Percentiles rank a stretch among this genome's conserved stretches.
phyloP scores from a whole-genome alignment of 164 flowering plant species.

The Paratinospora sagittata region DNA sequence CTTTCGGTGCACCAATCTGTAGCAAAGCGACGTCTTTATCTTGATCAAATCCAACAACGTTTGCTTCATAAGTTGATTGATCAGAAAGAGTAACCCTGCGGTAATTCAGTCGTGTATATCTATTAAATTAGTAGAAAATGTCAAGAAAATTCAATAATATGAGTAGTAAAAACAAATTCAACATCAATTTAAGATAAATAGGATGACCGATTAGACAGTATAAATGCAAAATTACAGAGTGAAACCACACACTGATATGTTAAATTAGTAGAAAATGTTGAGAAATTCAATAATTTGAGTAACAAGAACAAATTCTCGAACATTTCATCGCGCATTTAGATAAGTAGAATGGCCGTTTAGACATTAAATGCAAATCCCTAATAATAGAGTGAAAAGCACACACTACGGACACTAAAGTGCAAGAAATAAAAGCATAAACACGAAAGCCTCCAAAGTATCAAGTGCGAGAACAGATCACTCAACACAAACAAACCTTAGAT shows the following conservation, averaged over 20 bases:
- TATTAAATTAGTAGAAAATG: background rate
- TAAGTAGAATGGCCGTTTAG: background rate
- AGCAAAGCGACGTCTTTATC: constrained; percentile 97
- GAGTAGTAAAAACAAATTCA: too few relatives aligned
- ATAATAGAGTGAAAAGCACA: background rate
- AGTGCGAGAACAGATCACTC: background rate
- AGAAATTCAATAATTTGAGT: background rate
- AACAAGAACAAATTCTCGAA: background rate
- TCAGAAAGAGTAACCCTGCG: constrained; percentile 96
- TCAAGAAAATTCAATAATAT: too few relatives aligned
- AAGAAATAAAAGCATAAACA: too few relatives aligned
- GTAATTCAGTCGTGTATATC: background rate
- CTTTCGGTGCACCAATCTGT: constrained; percentile 77
- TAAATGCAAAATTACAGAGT: too few relatives aligned
- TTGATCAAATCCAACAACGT: constrained; percentile 93
- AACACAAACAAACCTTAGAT: constrained; percentile 65
- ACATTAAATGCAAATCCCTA: background rate
- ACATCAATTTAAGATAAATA: too few relatives aligned
- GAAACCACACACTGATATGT: too few relatives aligned
- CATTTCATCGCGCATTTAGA: background rate
- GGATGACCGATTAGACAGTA: too few relatives aligned
- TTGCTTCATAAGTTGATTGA: constrained; percentile 86
- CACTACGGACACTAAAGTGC: too few relatives aligned
- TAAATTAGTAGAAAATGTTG: too few relatives aligned
- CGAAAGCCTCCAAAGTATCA: too few relatives aligned